A percentile compares a stretch with the other conserved stretches of the same genome.
Evolutionary conservation across 1,139 yeast species (phyloP).

Genomic region (Blastobotrys indianensis): DNA sequence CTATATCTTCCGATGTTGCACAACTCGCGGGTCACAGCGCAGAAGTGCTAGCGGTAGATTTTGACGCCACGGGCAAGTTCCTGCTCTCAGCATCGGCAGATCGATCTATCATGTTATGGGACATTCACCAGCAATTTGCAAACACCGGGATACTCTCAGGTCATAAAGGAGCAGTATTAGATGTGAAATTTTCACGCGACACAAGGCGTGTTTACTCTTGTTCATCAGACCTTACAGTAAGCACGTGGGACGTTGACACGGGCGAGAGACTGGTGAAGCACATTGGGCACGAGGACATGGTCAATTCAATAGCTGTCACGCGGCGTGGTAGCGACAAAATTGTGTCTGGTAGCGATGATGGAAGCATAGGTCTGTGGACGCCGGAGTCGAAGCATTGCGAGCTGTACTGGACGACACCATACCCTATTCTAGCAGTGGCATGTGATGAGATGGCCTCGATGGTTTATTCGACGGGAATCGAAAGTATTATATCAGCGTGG

Average conservation of each 20-base stretch:
- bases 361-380: conserved; percentile 57
- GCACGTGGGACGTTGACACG: conserved; percentile 51
- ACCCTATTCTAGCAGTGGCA: conserved; percentile 55
- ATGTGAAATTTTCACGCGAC: conserved; percentile 43
- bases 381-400: conserved; percentile 45
- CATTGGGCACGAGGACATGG: conserved; percentile 46
- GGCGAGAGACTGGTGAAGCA: conserved; percentile 53
- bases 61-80: conserved; percentile 29
- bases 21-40: conserved; percentile 25
- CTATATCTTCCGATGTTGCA: background rate
- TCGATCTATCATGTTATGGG: conserved; percentile 40
- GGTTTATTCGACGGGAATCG: conserved; percentile 61
- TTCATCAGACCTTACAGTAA: conserved; percentile 46
- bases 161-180: conserved; percentile 48
- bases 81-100: conserved; percentile 34
- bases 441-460: conserved; percentile 36
- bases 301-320: conserved; percentile 47
- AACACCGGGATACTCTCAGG: conserved; percentile 44
- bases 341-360: conserved; percentile 63
- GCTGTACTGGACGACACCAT: conserved; percentile 39
- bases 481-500: conserved; percentile 53
- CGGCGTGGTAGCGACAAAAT: conserved; percentile 34
- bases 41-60: conserved; percentile 31
- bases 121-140: conserved; percentile 30
- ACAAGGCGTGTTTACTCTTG: conserved; percentile 38